Percentiles rank a stretch among this genome's conserved stretches.
Evolutionary conservation across 2,329 filamentous ascomycete species (phyloP).

Genomic region (Cladosporium sp.): DNA sequence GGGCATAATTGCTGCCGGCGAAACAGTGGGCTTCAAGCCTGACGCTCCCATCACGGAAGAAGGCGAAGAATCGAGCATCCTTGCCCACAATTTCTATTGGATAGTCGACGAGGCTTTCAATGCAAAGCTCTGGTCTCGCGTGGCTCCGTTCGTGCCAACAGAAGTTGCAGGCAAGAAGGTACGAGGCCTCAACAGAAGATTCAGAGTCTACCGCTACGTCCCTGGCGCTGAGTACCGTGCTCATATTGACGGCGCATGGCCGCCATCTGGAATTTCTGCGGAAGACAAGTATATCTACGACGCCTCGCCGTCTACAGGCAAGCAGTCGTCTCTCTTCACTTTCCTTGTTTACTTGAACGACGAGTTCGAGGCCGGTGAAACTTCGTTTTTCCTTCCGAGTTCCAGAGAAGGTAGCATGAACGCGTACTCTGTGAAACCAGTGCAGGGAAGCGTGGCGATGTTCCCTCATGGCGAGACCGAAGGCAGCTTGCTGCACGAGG

Average conservation of each 20-base stretch:
- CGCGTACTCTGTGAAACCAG: conserved; percentile 61
- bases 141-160: conserved; percentile 52
- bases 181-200: conserved; percentile 61
- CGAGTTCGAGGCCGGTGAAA: conserved; percentile 66
- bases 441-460: conserved; percentile 62
- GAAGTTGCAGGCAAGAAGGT: conserved; percentile 51
- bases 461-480: conserved; percentile 65
- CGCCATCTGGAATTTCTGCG: conserved; percentile 58
- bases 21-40: conserved; percentile 59
- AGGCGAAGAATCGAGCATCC: conserved; percentile 54
- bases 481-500: conserved; percentile 62
- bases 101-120: conserved; percentile 59
- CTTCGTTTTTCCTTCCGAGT: conserved; percentile 63
- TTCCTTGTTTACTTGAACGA: conserved; percentile 66
- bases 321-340: conserved; percentile 62
- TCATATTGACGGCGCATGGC: conserved; percentile 69
- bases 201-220: conserved; percentile 66
- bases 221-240: conserved; percentile 66
- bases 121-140: conserved; percentile 56
- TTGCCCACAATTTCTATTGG: conserved; percentile 72
- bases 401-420: conserved; percentile 60
- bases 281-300: conserved; percentile 60
- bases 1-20: conserved; percentile 60
- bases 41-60: conserved; percentile 63
- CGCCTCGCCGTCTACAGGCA: conserved; percentile 51